Percentiles rank a stretch among this genome's conserved stretches.
Conservation (phyloP, 2,329 filamentous ascomycete species). For the Fusarium sp. region DNA sequence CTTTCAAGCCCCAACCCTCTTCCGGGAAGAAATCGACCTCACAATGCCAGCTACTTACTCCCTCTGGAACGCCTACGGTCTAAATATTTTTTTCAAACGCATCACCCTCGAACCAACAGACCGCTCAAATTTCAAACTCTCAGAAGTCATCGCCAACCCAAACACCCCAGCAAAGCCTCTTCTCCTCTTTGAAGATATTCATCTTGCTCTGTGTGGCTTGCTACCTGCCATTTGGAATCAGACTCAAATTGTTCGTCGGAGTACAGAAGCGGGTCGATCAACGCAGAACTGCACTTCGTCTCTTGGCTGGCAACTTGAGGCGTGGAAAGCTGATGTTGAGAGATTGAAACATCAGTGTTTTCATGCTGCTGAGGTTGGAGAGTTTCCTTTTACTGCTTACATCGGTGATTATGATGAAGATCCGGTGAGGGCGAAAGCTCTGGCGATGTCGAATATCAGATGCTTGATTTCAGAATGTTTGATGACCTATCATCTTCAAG, state of each 20-base stretch:
- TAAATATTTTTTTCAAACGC: conserved; percentile 49
- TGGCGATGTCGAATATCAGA: conserved; percentile 42
- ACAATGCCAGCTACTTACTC: conserved; percentile 46
- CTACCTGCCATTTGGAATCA: conserved; percentile 45
- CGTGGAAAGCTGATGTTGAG: conserved; percentile 40
- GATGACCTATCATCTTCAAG: conserved; percentile 50
- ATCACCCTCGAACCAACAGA: conserved; percentile 44
- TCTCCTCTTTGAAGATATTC: conserved; percentile 47
- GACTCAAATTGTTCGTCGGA: conserved; percentile 37
- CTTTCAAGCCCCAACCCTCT: conserved; percentile 44
- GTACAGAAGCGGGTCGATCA: conserved; percentile 11
- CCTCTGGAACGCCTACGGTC: conserved; percentile 49
- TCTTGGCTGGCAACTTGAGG: conserved; percentile 39
- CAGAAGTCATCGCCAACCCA: conserved; percentile 42
- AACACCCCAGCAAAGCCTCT: conserved; percentile 39
- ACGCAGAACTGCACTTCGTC: conserved; percentile 19
- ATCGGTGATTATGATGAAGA: conserved; percentile 40
- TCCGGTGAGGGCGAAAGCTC: conserved; percentile 31
- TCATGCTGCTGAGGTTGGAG: conserved; percentile 8
- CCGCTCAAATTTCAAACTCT: conserved; percentile 42
- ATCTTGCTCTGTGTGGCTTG: conserved; percentile 44
- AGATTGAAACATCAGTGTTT: conserved; percentile 30
- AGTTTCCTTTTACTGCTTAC: conserved; percentile 41
- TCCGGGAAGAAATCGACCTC: conserved; percentile 50
- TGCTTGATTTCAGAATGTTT: conserved; percentile 44